Base-by-base conservation (phyloP, 345 rosid genomes). In the Hibiscus tridactylites region DNA sequence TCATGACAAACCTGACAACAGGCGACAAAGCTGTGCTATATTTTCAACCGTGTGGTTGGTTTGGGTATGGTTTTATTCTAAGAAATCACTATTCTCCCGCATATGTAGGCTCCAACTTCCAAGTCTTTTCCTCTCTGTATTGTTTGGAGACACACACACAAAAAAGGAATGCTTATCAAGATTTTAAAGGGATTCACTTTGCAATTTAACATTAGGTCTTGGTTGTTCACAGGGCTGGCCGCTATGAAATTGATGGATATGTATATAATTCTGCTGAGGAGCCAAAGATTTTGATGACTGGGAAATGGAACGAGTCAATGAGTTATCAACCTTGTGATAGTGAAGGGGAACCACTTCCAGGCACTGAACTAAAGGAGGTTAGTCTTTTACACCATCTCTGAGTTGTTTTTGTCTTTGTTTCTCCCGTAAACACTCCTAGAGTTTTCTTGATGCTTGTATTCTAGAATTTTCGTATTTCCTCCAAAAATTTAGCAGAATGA, bases 31-130 rank as follows among this genome's bases (percentile, higher is more conserved):
- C 73, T 29, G 88, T 90, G 42, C 83, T 90, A 54, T 88, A 88
- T 80, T 90, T 90, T 76, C 93, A 90, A 80, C 96, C 91, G 31
- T 90, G 96, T 31, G 90, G 93, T 26, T 90, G 96, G 93, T 84
- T 88, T 21, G 96, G 96, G 96, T 90, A 83, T 79, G 79, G 42
- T 61, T 71, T 31, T 29, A 26, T 46, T 28, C 42, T 16, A 8
- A 16, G 63, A 71, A 54, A 31, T 11, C 24, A 37, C 19, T 71
- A 24, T 19, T 54, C 10, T 26, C 16, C 50, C 19, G 5, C 9
- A 58, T 37, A 37, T 35, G 16, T 6, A 10, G 35, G 53, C 33
- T 11, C 35, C 31, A 31, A 10, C 47, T 10, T 26, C 16, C 47
- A 50, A 8, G 44, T 54, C 3, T 49, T 7, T 26, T 49, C 11